Percentiles rank a stretch among this genome's conserved stretches.
phyloP scores from a whole-genome alignment of 768 basidiomycete genomes.

The Lactarius hatsudake region DNA sequence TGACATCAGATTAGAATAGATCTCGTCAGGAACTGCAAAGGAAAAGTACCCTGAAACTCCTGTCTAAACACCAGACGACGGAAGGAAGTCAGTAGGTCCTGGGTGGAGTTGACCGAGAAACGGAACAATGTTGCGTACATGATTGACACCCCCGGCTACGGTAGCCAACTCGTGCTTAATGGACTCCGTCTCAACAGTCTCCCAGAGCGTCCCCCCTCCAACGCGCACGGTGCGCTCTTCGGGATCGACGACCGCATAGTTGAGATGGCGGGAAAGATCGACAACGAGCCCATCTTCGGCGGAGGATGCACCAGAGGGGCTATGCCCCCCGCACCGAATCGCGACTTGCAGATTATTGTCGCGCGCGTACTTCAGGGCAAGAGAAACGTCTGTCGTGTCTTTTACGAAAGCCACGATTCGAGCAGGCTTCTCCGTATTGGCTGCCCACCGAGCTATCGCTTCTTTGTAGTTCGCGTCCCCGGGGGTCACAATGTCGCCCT shows the following conservation, averaged over 20 bases:
- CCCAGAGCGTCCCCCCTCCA: conserved; percentile 49
- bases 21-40: too few species aligned
- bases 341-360: conserved; percentile 40
- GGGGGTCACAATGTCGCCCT: conserved; percentile 44
- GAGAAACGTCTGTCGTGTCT: conserved; percentile 40
- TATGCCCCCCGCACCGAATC: conserved; percentile 51
- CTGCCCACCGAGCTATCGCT: conserved; percentile 46
- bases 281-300: conserved; percentile 47
- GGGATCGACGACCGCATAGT: conserved; percentile 39
- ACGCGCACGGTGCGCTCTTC: conserved; percentile 41
- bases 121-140: conserved; percentile 36
- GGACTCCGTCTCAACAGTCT: conserved; percentile 43
- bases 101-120: not conserved
- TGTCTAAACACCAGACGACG: conserved; percentile 35
- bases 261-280: conserved; percentile 46
- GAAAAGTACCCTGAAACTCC: conserved; percentile 46
- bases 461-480: conserved; percentile 36
- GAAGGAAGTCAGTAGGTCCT: too few species aligned
- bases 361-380: conserved; percentile 39
- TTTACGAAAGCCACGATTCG: conserved; percentile 45
- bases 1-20: not conserved
- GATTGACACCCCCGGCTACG: conserved; percentile 49
- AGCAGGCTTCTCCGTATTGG: conserved; percentile 40
- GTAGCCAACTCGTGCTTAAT: conserved; percentile 47
- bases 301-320: conserved; percentile 43